Evolutionary conservation across 345 rosid species (phyloP).

Genomic region (Dipteronia sinensis): DNA sequence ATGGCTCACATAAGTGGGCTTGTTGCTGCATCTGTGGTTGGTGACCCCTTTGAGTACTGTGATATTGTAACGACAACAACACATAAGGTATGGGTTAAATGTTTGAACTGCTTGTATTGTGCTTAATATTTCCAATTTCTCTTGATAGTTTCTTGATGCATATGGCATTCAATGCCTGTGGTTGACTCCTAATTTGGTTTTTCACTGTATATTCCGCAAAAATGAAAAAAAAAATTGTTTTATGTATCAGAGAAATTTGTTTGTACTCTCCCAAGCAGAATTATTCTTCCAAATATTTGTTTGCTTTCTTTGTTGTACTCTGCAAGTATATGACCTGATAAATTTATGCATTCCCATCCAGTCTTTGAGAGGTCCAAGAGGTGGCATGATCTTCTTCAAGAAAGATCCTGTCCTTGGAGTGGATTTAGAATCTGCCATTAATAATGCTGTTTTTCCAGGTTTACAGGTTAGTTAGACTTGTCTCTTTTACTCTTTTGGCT

Average conservation of each 20-base stretch:
- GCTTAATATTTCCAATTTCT: background rate
- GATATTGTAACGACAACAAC: slow-evolving; percentile 95
- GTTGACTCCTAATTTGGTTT: background rate
- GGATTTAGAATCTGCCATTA: slow-evolving; percentile 79
- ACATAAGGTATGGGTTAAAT: slow-evolving; percentile 61
- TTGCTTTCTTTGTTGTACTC: slow-evolving; percentile 9
- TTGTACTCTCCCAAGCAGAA: background rate
- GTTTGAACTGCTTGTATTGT: background rate
- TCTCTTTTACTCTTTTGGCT: background rate
- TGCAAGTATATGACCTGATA: slow-evolving; percentile 12
- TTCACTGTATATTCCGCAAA: background rate
- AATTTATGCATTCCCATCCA: slow-evolving; percentile 26
- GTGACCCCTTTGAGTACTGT: slow-evolving; percentile 83
- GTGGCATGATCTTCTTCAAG: slow-evolving; percentile 96
- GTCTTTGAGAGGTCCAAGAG: slow-evolving; percentile 99
- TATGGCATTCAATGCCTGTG: background rate
- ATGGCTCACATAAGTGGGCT: slow-evolving; percentile 99
- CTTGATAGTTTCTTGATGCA: background rate
- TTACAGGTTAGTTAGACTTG: slow-evolving; percentile 59
- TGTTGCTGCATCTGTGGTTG: slow-evolving; percentile 90
- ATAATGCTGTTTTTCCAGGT: slow-evolving; percentile 97
- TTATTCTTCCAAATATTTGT: background rate
- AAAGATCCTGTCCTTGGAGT: slow-evolving; percentile 80
- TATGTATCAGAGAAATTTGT: background rate
- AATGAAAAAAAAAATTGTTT: no score